phyloP scores from a whole-genome alignment of 1,139 yeast genomes.

The Sugiyamaella castrensis region DNA sequence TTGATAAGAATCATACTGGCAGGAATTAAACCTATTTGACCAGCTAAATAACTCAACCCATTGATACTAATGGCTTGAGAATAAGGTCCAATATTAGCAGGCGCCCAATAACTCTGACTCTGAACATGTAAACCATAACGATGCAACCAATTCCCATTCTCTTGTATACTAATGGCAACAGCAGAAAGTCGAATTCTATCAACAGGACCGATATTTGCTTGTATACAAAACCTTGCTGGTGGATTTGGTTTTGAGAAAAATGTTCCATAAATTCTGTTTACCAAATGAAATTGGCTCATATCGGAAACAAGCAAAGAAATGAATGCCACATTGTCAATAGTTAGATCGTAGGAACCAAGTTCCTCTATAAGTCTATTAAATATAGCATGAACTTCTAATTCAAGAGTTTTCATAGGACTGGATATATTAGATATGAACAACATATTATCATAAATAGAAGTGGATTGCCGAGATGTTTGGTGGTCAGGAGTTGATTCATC shows the following conservation, averaged over 20 bases:
- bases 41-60: conserved; percentile 67
- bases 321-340: conserved; percentile 19
- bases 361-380: conserved; percentile 17
- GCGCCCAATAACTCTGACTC: conserved; percentile 95
- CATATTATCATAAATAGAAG: too few relatives aligned
- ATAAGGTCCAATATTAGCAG: conserved; percentile 96
- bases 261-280: conserved; percentile 58
- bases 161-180: conserved; percentile 36
- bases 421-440: conserved; percentile 4
- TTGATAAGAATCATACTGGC: conserved; percentile 49
- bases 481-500: too few relatives aligned
- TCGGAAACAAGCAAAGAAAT: conserved; percentile 50
- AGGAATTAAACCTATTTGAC: conserved; percentile 88
- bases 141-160: conserved; percentile 14
- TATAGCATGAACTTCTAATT: conserved; percentile 19
- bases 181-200: conserved; percentile 57
- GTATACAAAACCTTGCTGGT: conserved; percentile 85
- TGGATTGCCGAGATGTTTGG: too few relatives aligned
- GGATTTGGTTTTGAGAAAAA: conserved; percentile 63
- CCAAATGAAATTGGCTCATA: conserved; percentile 56
- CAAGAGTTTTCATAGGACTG: conserved; percentile 10
- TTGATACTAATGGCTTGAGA: conserved; percentile 69
- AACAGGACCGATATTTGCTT: conserved; percentile 48
- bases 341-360: conserved; percentile 10
- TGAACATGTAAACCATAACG: conserved; percentile 75